These are phyloP conservation scores for Cutaneotrichosporon sp. DNA, from an alignment of 1,284 basidiomycete genomes.

Conservation along the genomic window DNA sequence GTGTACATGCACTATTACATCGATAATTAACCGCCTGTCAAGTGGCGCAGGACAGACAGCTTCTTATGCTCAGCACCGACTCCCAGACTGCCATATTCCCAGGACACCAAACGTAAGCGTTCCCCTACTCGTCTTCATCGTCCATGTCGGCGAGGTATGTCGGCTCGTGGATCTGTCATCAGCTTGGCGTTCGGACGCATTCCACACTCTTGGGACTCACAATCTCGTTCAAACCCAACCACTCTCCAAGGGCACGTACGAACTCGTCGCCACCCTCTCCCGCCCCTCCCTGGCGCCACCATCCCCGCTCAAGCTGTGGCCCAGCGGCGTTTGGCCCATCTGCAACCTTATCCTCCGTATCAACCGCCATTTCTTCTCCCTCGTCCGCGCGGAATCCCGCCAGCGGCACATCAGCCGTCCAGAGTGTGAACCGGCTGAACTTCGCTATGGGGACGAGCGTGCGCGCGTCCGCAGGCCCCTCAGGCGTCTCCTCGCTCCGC, in stretches of 20 bases:
- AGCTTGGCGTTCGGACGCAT: neutral
- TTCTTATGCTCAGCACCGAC: too few species aligned
- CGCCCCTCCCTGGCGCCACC: conserved; percentile 40
- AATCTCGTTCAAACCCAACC: conserved; percentile 37
- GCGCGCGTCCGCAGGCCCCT: conserved; percentile 7
- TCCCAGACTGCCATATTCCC: too few species aligned
- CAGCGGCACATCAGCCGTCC: conserved; percentile 40
- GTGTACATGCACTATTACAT: too few species aligned
- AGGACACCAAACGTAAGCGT: neutral
- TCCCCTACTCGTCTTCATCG: conserved; percentile 9
- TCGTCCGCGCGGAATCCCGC: conserved; percentile 31
- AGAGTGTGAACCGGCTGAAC: conserved; percentile 35
- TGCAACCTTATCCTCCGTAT: neutral
- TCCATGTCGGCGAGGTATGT: conserved; percentile 9
- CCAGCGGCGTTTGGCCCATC: neutral
- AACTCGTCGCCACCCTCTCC: conserved; percentile 46
- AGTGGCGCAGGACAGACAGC: too few species aligned
- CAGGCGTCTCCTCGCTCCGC: neutral
- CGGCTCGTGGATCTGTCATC: conserved; percentile 15
- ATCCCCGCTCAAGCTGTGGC: conserved; percentile 21
- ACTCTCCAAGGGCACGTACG: conserved; percentile 43
- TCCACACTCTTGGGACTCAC: conserved; percentile 21
- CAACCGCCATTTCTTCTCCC: neutral
- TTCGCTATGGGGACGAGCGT: conserved; percentile 25
- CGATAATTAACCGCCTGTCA: too few species aligned